Conservation (phyloP, 345 rosid species). For the Pelargonium nanum region DNA sequence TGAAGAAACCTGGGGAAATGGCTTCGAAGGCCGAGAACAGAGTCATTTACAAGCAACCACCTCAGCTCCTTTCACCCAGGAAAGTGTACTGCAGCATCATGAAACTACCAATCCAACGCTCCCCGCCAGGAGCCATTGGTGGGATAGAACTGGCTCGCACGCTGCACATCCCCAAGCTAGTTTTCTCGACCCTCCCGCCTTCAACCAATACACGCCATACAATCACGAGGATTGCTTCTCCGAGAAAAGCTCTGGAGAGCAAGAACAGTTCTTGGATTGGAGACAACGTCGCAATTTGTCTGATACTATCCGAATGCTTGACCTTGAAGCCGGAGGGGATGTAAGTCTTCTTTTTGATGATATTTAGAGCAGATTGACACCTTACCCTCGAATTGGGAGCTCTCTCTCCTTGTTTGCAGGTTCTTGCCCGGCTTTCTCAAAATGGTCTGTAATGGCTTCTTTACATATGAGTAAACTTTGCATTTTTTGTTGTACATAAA, state of each 20-base stretch:
- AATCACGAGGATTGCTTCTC: conserved; percentile 16
- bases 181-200: conserved; percentile 61
- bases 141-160: conserved; percentile 41
- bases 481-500: conserved; percentile 1
- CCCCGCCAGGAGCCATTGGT: conserved; percentile 47
- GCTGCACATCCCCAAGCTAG: conserved; percentile 19
- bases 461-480: neutral
- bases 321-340: neutral
- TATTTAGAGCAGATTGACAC: neutral
- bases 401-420: too few species aligned
- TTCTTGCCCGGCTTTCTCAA: too few species aligned
- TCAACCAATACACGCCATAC: conserved; percentile 15
- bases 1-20: conserved; percentile 20
- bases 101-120: conserved; percentile 23
- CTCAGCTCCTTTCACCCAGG: conserved; percentile 48
- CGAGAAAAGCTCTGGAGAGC: conserved; percentile 35
- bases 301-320: conserved; percentile 7
- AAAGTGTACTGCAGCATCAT: conserved; percentile 46
- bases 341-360: neutral
- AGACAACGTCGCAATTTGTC: conserved; percentile 8
- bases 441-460: neutral
- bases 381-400: neutral
- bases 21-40: conserved; percentile 19
- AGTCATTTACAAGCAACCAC: conserved; percentile 50
- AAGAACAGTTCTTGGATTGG: conserved; percentile 32